These are phyloP conservation scores for Pythium chondricola DNA, from an alignment of 352 stramenopile species.

Conservation along the genomic window DNA sequence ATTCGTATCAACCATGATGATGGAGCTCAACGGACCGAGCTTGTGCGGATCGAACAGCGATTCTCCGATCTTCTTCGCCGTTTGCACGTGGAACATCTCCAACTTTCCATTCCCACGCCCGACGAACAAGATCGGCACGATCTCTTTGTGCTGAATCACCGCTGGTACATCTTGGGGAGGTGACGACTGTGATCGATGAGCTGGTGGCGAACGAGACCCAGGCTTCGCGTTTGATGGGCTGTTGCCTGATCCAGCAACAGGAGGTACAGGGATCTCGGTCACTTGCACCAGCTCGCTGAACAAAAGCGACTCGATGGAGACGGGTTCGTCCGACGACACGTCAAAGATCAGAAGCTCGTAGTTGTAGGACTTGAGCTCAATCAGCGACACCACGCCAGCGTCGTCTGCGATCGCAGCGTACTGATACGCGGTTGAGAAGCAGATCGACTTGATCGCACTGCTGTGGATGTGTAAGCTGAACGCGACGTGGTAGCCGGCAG, in stretches of 20 bases:
- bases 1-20: conserved; percentile 53
- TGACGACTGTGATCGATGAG: not conserved
- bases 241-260: not conserved
- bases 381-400: conserved; percentile 50
- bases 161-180: conserved; percentile 3
- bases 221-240: conserved; percentile 1
- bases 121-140: conserved; percentile 60
- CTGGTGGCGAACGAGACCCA: conserved; percentile 2
- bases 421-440: conserved; percentile 37
- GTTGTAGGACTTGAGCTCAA: conserved; percentile 39
- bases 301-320: conserved; percentile 52
- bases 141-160: conserved; percentile 37
- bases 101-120: conserved; percentile 58
- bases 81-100: conserved; percentile 71
- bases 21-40: conserved; percentile 34
- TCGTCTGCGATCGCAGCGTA: conserved; percentile 51
- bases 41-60: conserved; percentile 43
- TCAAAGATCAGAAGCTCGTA: conserved; percentile 60
- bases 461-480: conserved; percentile 59
- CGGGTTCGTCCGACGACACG: conserved; percentile 36
- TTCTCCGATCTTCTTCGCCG: conserved; percentile 61
- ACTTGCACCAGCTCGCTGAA: conserved; percentile 62
- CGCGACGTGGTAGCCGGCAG: conserved; percentile 30
- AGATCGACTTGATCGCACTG: conserved; percentile 42
- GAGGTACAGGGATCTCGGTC: conserved; percentile 41